Base-by-base conservation (phyloP, 116 monocot species). In the Dioscorea cayenensis region DNA sequence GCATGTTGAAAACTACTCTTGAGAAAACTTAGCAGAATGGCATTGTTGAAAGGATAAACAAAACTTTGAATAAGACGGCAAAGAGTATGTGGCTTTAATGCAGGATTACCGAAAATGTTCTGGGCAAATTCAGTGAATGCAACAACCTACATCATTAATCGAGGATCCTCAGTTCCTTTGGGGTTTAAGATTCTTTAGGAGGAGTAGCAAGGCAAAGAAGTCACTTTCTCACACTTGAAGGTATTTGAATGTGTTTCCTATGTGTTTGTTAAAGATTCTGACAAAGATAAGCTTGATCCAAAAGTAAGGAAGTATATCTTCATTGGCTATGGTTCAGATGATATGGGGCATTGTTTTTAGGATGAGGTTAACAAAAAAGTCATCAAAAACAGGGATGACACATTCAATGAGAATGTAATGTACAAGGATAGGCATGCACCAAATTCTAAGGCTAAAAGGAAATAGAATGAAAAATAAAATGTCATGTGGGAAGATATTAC, bases 221-320 rank as follows among this genome's bases (percentile, higher is more conserved):
- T 59, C 55, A 32, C 51, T 70, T 14, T 70, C 7, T 70, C 55
- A 21, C 0, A 70, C 22, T 21, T 70, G 29, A 58, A 58, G n/a
- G 52, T 70, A 14, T 70, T 70, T 70, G 27, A 28, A 17, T 70
- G 25, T 29, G 28, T 36, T 28, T 29, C 52, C 17, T 70, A 55
- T 70, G 28, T 58, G 9, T 52, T 43, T 59, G 27, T 70, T 55
- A 55, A 28, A 29, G 23, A 29, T 29, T 29, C 2, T 29, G 29
- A 29, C 3, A 29, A 3, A 29, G 29, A 29, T 3, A 29, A 29
- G 29, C 29, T 29, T 29, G 29, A 29, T 29, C 29, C 29, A 29
- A 29, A 29, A 3, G 29, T 29, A 29, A 29, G 3, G 29, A 29
- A 29, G 29, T 29, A 29, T 29, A 29, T 29, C 3, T 29, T 29